phyloP scores from a whole-genome alignment of 306 rosid species.

The Citrullus colocynthis region DNA sequence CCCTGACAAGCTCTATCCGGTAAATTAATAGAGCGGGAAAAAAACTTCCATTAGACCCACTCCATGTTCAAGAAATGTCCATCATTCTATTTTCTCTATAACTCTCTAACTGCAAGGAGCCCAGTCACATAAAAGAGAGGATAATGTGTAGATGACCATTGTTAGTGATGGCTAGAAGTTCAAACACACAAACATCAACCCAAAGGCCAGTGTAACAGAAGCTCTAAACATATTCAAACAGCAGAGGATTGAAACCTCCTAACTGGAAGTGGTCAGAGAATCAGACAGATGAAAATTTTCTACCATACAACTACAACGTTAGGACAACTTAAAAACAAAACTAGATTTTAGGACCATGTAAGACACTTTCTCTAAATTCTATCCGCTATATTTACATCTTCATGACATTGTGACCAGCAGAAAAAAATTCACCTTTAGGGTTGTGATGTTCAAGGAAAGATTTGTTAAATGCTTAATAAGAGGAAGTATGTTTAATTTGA shows the following conservation, averaged over 20 bases:
- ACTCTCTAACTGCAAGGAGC: background rate
- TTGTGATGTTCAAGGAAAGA: no score
- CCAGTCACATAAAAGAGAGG: background rate
- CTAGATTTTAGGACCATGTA: background rate
- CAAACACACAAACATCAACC: background rate
- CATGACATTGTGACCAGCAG: background rate
- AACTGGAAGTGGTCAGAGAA: background rate
- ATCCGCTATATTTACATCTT: background rate
- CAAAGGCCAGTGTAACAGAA: background rate
- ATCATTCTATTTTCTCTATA: background rate
- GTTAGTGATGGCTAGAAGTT: background rate
- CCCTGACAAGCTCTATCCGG: background rate
- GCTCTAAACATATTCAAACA: background rate
- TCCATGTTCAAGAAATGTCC: background rate
- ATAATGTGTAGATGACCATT: background rate
- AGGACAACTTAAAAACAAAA: background rate
- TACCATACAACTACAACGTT: background rate
- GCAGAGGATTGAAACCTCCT: background rate
- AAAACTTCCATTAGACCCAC: background rate
- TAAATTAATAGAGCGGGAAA: background rate
- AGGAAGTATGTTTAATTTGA: no score
- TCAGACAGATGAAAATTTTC: background rate
- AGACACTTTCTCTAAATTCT: background rate
- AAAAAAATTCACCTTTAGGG: background rate
- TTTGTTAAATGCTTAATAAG: no score